Conservation (phyloP, 2,329 filamentous ascomycete genomes). For the Clarireedia sp. region DNA sequence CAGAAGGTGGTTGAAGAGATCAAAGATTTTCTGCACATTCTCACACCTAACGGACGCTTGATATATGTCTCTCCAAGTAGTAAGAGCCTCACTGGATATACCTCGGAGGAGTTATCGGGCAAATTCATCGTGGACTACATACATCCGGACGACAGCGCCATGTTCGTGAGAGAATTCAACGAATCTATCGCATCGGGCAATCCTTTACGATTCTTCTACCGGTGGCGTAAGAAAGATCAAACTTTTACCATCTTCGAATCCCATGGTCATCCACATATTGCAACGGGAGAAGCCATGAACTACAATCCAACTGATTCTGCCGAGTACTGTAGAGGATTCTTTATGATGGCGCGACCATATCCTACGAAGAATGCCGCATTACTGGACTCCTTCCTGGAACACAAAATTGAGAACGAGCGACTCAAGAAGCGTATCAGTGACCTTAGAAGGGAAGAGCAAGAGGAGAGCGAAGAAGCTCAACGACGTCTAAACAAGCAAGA, state of each 20-base stretch:
- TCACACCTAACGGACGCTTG: constrained; percentile 76
- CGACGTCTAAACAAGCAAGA: constrained; percentile 51
- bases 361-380: constrained; percentile 79
- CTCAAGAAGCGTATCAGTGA: constrained; percentile 77
- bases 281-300: constrained; percentile 51
- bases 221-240: constrained; percentile 68
- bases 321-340: constrained; percentile 78
- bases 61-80: constrained; percentile 80
- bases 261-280: constrained; percentile 86
- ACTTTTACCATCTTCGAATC: constrained; percentile 77
- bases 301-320: constrained; percentile 56
- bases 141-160: constrained; percentile 74
- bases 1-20: constrained; percentile 84
- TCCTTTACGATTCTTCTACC: constrained; percentile 75
- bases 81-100: constrained; percentile 67
- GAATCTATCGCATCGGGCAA: constrained; percentile 80
- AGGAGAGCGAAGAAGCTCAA: constrained; percentile 63
- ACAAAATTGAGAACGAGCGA: constrained; percentile 93
- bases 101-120: constrained; percentile 61
- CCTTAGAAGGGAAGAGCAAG: constrained; percentile 75
- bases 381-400: constrained; percentile 87
- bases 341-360: constrained; percentile 87
- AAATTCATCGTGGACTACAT: constrained; percentile 74
- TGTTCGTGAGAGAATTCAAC: constrained; percentile 82
- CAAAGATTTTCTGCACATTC: constrained; percentile 79